Evolutionary conservation across 306 rosid genomes (phyloP).

Genomic region (Trichosanthes truncata): DNA sequence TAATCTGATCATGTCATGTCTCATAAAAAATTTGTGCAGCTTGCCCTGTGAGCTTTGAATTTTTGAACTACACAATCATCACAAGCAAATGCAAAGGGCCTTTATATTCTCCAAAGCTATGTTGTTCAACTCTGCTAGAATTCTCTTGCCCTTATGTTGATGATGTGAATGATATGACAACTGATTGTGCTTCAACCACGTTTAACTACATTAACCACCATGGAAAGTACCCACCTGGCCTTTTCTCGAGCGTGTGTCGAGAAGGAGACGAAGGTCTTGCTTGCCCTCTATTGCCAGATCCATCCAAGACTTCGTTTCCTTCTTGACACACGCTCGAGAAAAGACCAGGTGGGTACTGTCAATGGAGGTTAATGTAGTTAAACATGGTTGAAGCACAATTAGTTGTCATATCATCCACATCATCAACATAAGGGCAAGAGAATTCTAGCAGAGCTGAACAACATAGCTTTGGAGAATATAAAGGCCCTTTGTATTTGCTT

Average conservation of each 20-base stretch:
- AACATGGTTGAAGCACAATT: constrained; percentile 84
- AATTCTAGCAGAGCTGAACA: constrained; percentile 54
- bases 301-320: constrained; percentile 32
- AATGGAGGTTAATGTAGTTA: constrained; percentile 81
- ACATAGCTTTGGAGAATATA: constrained; percentile 41
- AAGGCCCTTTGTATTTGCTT: constrained; percentile 86
- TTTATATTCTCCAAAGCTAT: constrained; percentile 32
- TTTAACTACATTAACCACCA: constrained; percentile 85
- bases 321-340: constrained; percentile 60
- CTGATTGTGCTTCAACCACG: constrained; percentile 74
- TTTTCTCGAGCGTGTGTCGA: constrained; percentile 56
- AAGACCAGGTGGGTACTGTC: constrained; percentile 90
- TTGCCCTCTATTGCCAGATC: constrained; percentile 48
- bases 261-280: constrained; percentile 58
- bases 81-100: constrained; percentile 95
- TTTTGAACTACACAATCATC: constrained; percentile 65
- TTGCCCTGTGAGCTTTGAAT: constrained; percentile 84
- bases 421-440: constrained; percentile 67
- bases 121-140: constrained; percentile 55
- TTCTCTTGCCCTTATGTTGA: constrained; percentile 72
- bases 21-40: constrained; percentile 37
- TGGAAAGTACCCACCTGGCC: constrained; percentile 91
- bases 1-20: background rate
- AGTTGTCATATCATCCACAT: constrained; percentile 48
- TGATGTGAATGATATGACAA: constrained; percentile 50